Evolutionary conservation across 169 alveolate species (phyloP).

Genomic region (Ichthyophthirius multifiliis): DNA sequence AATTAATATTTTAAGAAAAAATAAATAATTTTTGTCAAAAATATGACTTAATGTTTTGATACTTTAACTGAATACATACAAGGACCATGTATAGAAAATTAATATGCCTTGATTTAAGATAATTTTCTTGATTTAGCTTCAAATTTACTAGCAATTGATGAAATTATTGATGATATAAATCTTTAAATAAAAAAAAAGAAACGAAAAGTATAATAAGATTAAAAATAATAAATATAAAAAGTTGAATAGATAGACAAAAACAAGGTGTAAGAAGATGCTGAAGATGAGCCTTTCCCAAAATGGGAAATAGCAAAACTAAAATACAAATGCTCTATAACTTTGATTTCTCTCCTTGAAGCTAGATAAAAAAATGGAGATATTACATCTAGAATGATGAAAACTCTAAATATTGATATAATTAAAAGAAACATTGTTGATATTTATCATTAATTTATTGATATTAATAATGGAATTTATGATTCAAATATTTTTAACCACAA

Average conservation of each 20-base stretch:
- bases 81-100: slow-evolving; percentile 81
- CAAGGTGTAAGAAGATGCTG: not conserved
- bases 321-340: slow-evolving; percentile 29
- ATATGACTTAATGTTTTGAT: slow-evolving; percentile 48
- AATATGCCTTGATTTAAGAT: slow-evolving; percentile 60
- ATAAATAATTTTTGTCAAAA: not conserved
- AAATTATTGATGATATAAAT: slow-evolving; percentile 29
- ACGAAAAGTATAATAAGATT: not conserved
- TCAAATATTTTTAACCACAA: too few species aligned
- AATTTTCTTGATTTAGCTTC: slow-evolving; percentile 25
- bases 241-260: not conserved
- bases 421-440: slow-evolving; percentile 7
- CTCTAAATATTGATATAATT: slow-evolving; percentile 11
- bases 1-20: not conserved
- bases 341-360: slow-evolving; percentile 21
- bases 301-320: slow-evolving; percentile 27
- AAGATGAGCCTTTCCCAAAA: slow-evolving; percentile 5
- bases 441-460: not conserved
- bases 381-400: slow-evolving; percentile 4
- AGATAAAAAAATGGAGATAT: slow-evolving; percentile 19
- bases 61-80: slow-evolving; percentile 70
- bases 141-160: slow-evolving; percentile 23
- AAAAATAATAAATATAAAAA: too few species aligned
- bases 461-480: too few species aligned
- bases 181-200: not conserved